Conservation (phyloP, 106 monocot species). For the Dendrobium officinale region DNA sequence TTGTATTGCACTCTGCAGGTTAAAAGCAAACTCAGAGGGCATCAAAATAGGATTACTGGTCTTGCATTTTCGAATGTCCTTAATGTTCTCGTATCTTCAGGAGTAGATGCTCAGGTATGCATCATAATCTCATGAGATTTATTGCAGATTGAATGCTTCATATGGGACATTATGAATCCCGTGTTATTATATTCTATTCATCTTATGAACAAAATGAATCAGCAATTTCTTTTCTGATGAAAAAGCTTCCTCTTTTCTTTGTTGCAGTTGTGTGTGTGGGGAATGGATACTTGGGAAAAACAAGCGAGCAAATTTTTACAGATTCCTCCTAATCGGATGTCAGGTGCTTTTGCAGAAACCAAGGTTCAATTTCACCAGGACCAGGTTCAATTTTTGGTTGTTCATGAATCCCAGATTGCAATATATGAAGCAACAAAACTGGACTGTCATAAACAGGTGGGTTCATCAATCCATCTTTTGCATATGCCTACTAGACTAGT, state of each 20-base stretch:
- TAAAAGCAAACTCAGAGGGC: conserved; percentile 51
- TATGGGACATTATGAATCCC: not conserved
- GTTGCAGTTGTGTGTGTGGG: conserved; percentile 35
- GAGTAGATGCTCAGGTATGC: conserved; percentile 64
- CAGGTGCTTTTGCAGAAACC: conserved; percentile 22
- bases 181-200: too few relatives aligned
- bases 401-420: conserved; percentile 31
- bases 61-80: conserved; percentile 52
- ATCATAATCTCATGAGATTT: not conserved
- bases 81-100: conserved; percentile 67
- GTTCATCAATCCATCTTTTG: not conserved
- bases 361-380: conserved; percentile 37
- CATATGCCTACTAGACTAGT: not conserved
- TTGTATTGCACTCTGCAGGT: conserved; percentile 31
- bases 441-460: conserved; percentile 43
- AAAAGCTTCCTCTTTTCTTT: conserved; percentile 3
- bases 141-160: not conserved
- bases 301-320: conserved; percentile 22
- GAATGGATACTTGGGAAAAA: conserved; percentile 29
- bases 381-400: conserved; percentile 29
- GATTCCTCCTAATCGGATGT: conserved; percentile 18
- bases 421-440: conserved; percentile 35
- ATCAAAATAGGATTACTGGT: conserved; percentile 59
- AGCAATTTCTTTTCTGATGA: not conserved
- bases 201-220: not conserved